Conservation (phyloP, 768 basidiomycete species). For the Leccinum variicolor region DNA sequence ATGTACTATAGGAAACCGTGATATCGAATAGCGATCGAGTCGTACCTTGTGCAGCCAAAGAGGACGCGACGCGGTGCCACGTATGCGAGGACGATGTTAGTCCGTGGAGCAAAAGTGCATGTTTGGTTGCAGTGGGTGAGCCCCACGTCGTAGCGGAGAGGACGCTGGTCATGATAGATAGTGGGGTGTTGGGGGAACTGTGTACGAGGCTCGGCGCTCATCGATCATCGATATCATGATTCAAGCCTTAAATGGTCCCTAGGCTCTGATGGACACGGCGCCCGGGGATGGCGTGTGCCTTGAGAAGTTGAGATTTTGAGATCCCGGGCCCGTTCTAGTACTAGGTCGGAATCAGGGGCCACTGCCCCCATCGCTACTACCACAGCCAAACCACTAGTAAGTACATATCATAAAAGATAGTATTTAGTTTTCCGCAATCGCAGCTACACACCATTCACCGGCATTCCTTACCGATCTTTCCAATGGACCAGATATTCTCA, state of each 20-base stretch:
- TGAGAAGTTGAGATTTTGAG: too few species aligned
- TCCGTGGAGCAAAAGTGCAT: conserved; percentile 28
- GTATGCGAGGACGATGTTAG: conserved; percentile 16
- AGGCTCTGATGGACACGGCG: too few species aligned
- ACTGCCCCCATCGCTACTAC: not conserved
- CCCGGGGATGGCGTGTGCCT: too few species aligned
- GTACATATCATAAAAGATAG: too few species aligned
- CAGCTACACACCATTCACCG: too few species aligned
- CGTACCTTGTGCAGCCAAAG: conserved; percentile 17
- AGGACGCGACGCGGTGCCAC: conserved; percentile 17
- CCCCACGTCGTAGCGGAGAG: conserved; percentile 23
- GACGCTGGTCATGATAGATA: conserved; percentile 11
- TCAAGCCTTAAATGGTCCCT: too few species aligned
- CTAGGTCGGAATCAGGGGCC: not conserved
- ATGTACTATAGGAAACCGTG: not conserved
- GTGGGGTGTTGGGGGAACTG: not conserved
- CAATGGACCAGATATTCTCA: too few species aligned
- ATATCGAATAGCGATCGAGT: not conserved
- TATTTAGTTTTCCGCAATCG: too few species aligned
- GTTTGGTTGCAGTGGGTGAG: conserved; percentile 18
- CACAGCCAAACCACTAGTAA: not conserved
- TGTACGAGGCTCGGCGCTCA: not conserved
- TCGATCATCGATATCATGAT: not conserved
- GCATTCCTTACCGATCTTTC: too few species aligned
- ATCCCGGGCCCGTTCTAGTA: too few species aligned